Evolutionary conservation across 768 basidiomycete genomes (phyloP).

Genomic region (Collybiopsis confluens): DNA sequence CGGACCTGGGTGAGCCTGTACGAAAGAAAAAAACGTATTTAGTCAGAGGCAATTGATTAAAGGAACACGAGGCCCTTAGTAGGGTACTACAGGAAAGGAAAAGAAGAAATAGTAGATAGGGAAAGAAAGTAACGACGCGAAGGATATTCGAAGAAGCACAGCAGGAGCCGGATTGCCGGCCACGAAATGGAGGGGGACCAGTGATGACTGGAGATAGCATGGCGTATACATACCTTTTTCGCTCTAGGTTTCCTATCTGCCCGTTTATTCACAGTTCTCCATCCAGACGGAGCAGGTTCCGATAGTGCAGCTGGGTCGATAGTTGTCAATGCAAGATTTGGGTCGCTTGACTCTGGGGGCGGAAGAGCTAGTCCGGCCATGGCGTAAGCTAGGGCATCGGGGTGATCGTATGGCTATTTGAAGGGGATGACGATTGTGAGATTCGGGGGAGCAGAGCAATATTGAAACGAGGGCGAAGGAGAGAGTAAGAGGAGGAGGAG

Average conservation of each 20-base stretch:
- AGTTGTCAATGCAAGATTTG: conserved; percentile 15
- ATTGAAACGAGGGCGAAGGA: neutral
- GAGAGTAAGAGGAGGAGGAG: no score
- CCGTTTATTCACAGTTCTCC: conserved; percentile 40
- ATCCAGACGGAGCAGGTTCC: conserved; percentile 43
- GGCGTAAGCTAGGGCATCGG: neutral
- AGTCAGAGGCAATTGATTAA: no score
- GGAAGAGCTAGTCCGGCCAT: conserved; percentile 13
- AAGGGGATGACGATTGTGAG: neutral
- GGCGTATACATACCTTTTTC: conserved; percentile 11
- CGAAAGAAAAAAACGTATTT: no score
- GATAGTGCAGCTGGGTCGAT: conserved; percentile 32
- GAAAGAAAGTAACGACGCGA: no score
- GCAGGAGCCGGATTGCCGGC: no score
- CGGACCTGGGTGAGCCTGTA: neutral
- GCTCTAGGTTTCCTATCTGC: conserved; percentile 24
- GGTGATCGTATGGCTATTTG: neutral
- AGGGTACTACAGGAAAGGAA: no score
- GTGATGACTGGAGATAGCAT: no score
- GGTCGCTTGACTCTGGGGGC: neutral
- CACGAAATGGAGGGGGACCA: no score
- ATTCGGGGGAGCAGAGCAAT: neutral
- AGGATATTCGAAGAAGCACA: no score
- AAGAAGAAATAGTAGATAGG: no score
- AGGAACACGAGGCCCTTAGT: no score